These are phyloP conservation scores for Pseudocercospora cruenta DNA, from an alignment of 2,329 filamentous ascomycete species.

Conservation along the genomic window DNA sequence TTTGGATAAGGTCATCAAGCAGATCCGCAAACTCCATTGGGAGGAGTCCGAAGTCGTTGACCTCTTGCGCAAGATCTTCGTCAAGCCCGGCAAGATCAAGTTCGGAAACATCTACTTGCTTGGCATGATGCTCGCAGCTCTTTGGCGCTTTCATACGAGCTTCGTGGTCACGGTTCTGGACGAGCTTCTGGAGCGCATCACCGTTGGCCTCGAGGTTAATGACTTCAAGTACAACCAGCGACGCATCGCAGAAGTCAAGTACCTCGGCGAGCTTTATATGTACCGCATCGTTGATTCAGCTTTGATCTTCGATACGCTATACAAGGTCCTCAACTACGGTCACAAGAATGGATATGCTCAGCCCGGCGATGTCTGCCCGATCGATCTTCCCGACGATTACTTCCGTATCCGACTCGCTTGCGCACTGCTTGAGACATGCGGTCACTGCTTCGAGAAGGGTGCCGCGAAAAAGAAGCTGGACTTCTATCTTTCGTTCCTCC, in stretches of 20 bases:
- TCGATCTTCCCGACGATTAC: constrained; percentile 91
- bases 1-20: constrained; percentile 89
- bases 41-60: constrained; percentile 85
- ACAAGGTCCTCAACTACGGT: constrained; percentile 91
- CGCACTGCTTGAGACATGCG: constrained; percentile 90
- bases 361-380: constrained; percentile 72
- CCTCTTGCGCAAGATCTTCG: constrained; percentile 86
- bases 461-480: constrained; percentile 95
- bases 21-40: constrained; percentile 95
- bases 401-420: constrained; percentile 92
- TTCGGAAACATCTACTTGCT: constrained; percentile 95
- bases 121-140: constrained; percentile 82
- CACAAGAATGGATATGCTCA: constrained; percentile 80
- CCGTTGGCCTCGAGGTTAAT: constrained; percentile 86
- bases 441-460: constrained; percentile 93
- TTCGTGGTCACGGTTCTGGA: constrained; percentile 94
- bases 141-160: constrained; percentile 88
- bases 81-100: constrained; percentile 95
- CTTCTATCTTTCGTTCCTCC: constrained; percentile 95
- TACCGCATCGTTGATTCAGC: constrained; percentile 96
- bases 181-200: constrained; percentile 84
- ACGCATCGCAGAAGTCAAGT: constrained; percentile 92
- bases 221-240: constrained; percentile 98
- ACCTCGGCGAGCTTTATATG: constrained; percentile 94
- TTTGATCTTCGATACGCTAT: constrained; percentile 92